phyloP scores from a whole-genome alignment of 345 rosid species.

The Hibiscus trionum region DNA sequence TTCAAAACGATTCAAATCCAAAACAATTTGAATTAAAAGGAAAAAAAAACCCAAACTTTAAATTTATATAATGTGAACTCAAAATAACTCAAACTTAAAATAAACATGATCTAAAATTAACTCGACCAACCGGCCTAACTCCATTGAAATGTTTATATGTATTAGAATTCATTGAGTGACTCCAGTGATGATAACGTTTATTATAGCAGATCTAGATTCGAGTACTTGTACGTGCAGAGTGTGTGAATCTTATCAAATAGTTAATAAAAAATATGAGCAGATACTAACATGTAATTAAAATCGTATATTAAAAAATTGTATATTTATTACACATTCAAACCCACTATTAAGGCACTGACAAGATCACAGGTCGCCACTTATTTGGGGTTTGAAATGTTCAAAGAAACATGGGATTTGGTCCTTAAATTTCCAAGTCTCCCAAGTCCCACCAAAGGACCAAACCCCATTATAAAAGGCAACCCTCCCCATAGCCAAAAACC shows the following conservation, averaged over 20 bases:
- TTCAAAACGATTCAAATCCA: too few species aligned
- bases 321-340: background rate
- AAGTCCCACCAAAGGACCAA: background rate
- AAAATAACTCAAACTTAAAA: background rate
- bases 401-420: background rate
- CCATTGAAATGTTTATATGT: background rate
- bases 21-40: too few species aligned
- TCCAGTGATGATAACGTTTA: too few species aligned
- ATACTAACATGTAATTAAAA: too few species aligned
- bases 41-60: too few species aligned
- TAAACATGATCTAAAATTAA: too few species aligned
- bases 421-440: background rate
- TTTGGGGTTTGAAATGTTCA: background rate
- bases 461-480: slow-evolving; percentile 8
- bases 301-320: background rate
- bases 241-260: too few species aligned
- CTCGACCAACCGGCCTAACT: background rate
- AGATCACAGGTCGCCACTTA: background rate
- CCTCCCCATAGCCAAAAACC: background rate
- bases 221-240: too few species aligned
- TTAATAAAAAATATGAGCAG: too few species aligned
- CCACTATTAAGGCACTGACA: background rate
- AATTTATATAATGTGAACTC: too few species aligned
- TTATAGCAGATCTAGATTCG: too few species aligned
- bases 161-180: too few species aligned